Base-by-base conservation (phyloP, 257 asterid species). In the Thymus quinquecostatus region DNA sequence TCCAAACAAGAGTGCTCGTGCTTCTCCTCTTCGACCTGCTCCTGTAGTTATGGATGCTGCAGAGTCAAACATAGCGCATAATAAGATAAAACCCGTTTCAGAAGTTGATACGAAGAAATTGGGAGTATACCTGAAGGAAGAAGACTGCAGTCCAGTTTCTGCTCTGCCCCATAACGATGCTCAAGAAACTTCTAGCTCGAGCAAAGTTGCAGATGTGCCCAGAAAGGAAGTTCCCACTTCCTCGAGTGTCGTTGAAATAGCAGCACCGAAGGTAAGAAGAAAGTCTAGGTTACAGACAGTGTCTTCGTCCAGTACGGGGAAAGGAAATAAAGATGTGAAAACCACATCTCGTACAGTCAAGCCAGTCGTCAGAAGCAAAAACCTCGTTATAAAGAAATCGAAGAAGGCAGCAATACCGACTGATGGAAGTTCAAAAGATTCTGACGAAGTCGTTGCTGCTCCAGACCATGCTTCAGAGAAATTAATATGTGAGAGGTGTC, bases 401-500 rank as follows among this genome's bases (percentile, higher is more conserved):
- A 87, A 78, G 82, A 87, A 78, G 66, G 89, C 72, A 36, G 70
- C 84, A 8, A 13, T 64, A 55, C 62, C 71, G 55, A 66, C 69
- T 8, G 76, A 71, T 50, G 76, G 44, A 56, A 68, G 32, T 67
- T 73, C 78, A 11, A 53, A 73, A 55, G 28, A 73, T 60, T 69
- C 80, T 53, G 11, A 45, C 51, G 86, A 71, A 61, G 83, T 66
- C 63, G 61, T 75, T 30, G 74, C 51, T 38, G 74, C 45, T 28
- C 38, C 64, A 54, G 86, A 69, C 61, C 72, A 70, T 53, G 69
- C 33, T 11, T 53, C 89, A 33, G 81, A 64, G 71, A 82, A 78
- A 50, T 53, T 83, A 66, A 75, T 93, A 79, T 94, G 98, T 80
- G 95, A 87, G 71, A 91, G 81, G 75, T 94, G 98, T 74, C 92